Percentiles rank a stretch among this genome's conserved stretches.
Evolutionary conservation across 768 basidiomycete genomes (phyloP).

Genomic region (Rhodotorula paludigena): DNA sequence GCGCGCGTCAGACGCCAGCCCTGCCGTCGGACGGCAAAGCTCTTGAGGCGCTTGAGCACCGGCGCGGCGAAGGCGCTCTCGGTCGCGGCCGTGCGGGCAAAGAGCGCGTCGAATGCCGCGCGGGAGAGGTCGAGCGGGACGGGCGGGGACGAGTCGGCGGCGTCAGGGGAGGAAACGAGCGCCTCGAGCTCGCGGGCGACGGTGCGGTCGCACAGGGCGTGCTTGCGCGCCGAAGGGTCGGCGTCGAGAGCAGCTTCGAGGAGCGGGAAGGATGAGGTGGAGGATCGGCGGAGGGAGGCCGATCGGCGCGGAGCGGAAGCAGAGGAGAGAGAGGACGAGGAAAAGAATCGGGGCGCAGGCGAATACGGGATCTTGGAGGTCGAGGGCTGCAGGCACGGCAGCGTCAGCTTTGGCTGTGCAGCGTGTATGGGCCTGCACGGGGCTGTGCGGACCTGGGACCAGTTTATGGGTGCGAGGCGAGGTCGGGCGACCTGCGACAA

Average conservation of each 20-base stretch:
- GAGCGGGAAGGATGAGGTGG: not conserved
- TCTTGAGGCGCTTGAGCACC: slow-evolving; percentile 2
- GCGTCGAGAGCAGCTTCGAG: not conserved
- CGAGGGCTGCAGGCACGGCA: slow-evolving; percentile 1
- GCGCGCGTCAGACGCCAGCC: not conserved
- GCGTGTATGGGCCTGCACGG: not conserved
- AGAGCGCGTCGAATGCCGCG: not conserved
- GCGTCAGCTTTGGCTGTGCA: not conserved
- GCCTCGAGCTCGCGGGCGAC: not conserved
- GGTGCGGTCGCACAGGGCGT: not conserved
- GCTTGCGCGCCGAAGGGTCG: not conserved
- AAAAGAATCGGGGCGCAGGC: not conserved
- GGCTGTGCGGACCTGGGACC: slow-evolving; percentile 16
- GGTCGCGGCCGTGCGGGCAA: not conserved
- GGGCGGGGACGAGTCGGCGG: too few species aligned
- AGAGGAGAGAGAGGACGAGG: too few species aligned
- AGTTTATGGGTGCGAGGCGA: slow-evolving; percentile 1
- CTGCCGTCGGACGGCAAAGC: not conserved
- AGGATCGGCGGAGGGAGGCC: not conserved
- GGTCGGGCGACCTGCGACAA: slow-evolving; percentile 2
- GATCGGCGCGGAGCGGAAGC: not conserved
- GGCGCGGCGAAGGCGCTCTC: not conserved
- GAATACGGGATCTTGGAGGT: slow-evolving; percentile 28
- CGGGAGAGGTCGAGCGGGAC: not conserved
- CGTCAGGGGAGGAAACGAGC: not conserved